Evolutionary conservation across 2,329 filamentous ascomycete genomes (phyloP).

Genomic region (Fusarium agapanthi): DNA sequence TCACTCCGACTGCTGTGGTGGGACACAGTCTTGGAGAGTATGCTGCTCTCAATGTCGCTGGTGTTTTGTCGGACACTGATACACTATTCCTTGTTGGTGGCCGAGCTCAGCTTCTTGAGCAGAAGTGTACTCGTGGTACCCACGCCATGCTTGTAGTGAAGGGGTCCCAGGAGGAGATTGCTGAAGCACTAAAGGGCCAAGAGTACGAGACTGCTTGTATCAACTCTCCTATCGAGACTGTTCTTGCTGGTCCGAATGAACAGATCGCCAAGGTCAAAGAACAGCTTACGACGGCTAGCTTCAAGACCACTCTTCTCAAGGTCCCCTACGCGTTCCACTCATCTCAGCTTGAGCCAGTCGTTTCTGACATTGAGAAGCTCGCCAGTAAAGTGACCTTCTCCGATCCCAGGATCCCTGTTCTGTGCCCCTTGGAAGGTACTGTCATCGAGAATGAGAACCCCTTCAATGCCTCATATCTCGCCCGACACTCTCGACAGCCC

Average conservation of each 20-base stretch:
- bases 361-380: slow-evolving; percentile 56
- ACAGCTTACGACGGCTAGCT: neutral
- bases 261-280: slow-evolving; percentile 18
- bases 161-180: slow-evolving; percentile 23
- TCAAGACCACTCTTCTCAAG: slow-evolving; percentile 48
- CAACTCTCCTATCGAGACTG: slow-evolving; percentile 70
- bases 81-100: slow-evolving; percentile 69
- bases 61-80: slow-evolving; percentile 69
- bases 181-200: slow-evolving; percentile 17
- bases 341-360: slow-evolving; percentile 50
- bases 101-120: slow-evolving; percentile 64
- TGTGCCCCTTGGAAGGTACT: slow-evolving; percentile 25
- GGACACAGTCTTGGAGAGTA: slow-evolving; percentile 55
- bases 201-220: slow-evolving; percentile 62
- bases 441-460: neutral
- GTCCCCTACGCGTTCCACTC: slow-evolving; percentile 52
- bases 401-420: neutral
- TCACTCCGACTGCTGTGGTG: slow-evolving; percentile 55
- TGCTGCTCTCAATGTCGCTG: slow-evolving; percentile 64
- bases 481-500: slow-evolving; percentile 21
- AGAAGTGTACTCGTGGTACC: slow-evolving; percentile 56
- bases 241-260: slow-evolving; percentile 45
- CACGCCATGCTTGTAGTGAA: slow-evolving; percentile 50
- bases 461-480: slow-evolving; percentile 23
- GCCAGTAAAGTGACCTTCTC: slow-evolving; percentile 17